Evolutionary conservation across 148 eudicot genomes (phyloP).

Genomic region (Amaranthus palmeri): DNA sequence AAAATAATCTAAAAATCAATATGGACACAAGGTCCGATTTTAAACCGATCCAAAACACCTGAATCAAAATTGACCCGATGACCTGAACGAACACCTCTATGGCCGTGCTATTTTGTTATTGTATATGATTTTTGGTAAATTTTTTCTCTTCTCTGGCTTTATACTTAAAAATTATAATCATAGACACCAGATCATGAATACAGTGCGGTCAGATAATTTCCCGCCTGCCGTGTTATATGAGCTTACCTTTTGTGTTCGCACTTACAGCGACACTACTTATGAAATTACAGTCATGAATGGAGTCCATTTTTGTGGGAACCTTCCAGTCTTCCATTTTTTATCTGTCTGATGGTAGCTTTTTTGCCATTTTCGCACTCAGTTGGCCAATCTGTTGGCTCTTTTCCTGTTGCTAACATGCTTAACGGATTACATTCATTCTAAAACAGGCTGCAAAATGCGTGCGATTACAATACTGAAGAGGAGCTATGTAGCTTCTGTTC

Average conservation of each 20-base stretch:
- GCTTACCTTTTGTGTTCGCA: background rate
- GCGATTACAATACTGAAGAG: conserved; percentile 39
- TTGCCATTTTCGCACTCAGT: background rate
- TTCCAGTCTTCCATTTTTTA: background rate
- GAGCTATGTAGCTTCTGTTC: conserved; percentile 69
- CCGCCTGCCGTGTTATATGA: background rate
- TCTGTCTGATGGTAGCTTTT: background rate
- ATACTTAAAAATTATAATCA: background rate
- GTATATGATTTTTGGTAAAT: background rate
- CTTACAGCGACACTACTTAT: background rate
- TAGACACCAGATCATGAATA: background rate
- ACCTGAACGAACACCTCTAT: too few relatives aligned
- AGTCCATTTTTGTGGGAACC: background rate
- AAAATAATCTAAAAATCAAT: too few relatives aligned
- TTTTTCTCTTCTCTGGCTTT: background rate
- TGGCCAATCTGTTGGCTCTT: background rate
- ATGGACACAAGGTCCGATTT: too few relatives aligned
- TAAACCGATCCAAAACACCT: too few relatives aligned
- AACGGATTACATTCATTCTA: conserved; percentile 9
- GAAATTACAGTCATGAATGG: background rate
- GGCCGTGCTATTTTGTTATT: background rate
- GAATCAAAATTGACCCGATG: too few relatives aligned
- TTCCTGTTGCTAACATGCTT: background rate
- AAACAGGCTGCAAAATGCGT: conserved; percentile 30
- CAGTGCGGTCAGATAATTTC: background rate